Evolutionary conservation across 108 stramenopile species (phyloP), one percentile per base, ranked within the genome.

Genomic region (Skeletonema costatum): DNA sequence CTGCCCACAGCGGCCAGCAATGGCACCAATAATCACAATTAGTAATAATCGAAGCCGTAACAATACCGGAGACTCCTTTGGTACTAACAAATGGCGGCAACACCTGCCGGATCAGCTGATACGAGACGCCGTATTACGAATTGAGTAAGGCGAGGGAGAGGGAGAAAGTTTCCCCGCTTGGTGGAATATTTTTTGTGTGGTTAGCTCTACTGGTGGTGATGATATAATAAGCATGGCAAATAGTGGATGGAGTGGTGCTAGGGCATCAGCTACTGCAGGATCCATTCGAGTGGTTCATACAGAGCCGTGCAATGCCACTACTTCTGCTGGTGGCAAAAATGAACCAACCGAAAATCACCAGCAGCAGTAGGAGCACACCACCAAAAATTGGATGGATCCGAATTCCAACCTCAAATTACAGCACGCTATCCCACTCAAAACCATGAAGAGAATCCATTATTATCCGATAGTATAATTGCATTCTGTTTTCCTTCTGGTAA

Each of bases 101-200:
- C 44, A 9, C 71, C 71, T 6, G 73, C 32, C 5, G 73, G 73
- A 53, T 74, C 73, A 11, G 73, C 73, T 0, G 73, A 74, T 70
- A 78, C 77, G 2, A 64, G 77, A 12, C 53, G 77, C 8, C 41
- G 70, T 19, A 78, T 78, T 32, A 78, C 56, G 7, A 71, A 41
- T 17, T 78, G 39, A 70, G 66, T 61, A 77, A 71, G 59, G 77
- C 70, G n/a, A 33, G 70, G 5, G 70, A 74, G 32, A 35, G 68
- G 11, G 68, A 79, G 46, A 79, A 73, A 32, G 58, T 64, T 64
- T 25, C 61, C 78, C 8, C 83, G 92, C 39, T 69, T 93, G 53
- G 92, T 93, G 67, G 95, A 96, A 64, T 96, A 96, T 64, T 89
- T 89, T 96, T 70, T 88, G 91, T 44, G 89, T 96, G 13, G 88